Evolutionary conservation across 2,329 filamentous ascomycete genomes (phyloP).

Genomic region (Alternaria novae-zelandiae): DNA sequence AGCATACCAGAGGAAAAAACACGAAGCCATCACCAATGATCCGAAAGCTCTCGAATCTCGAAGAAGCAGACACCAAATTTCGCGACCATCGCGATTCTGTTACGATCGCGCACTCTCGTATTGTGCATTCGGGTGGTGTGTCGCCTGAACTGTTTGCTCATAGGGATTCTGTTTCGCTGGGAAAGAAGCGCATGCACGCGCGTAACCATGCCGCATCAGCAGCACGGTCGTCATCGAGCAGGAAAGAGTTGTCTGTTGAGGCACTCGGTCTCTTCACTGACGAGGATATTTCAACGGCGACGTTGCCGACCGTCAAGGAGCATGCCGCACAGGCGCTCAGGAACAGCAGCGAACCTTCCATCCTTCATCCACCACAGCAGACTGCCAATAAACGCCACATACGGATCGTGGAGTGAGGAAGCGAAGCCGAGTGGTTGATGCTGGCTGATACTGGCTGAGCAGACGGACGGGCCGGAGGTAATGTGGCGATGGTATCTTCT

Average conservation of each 20-base stretch:
- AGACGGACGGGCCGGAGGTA: not conserved
- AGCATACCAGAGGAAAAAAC: constrained; percentile 2
- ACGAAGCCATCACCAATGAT: not conserved
- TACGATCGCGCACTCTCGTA: constrained; percentile 34
- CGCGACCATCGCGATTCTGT: constrained; percentile 43
- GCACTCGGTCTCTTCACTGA: not conserved
- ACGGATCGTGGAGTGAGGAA: constrained; percentile 23
- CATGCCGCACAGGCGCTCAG: constrained; percentile 17
- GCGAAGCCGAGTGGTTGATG: not conserved
- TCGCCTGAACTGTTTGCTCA: constrained; percentile 31
- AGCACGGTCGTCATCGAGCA: not conserved
- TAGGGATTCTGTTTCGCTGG: constrained; percentile 28
- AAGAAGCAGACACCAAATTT: constrained; percentile 36
- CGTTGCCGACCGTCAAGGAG: constrained; percentile 8
- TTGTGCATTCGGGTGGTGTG: constrained; percentile 23
- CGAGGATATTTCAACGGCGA: not conserved
- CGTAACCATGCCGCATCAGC: constrained; percentile 21
- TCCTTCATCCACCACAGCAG: constrained; percentile 2
- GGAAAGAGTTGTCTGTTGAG: not conserved
- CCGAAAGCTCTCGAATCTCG: constrained; percentile 37
- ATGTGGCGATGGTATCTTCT: not conserved
- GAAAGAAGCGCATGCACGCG: constrained; percentile 36
- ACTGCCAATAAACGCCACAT: constrained; percentile 17
- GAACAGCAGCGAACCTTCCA: constrained; percentile 11
- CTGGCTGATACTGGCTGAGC: not conserved